Conservation (phyloP, 768 basidiomycete species). For the Lactarius quietus region DNA sequence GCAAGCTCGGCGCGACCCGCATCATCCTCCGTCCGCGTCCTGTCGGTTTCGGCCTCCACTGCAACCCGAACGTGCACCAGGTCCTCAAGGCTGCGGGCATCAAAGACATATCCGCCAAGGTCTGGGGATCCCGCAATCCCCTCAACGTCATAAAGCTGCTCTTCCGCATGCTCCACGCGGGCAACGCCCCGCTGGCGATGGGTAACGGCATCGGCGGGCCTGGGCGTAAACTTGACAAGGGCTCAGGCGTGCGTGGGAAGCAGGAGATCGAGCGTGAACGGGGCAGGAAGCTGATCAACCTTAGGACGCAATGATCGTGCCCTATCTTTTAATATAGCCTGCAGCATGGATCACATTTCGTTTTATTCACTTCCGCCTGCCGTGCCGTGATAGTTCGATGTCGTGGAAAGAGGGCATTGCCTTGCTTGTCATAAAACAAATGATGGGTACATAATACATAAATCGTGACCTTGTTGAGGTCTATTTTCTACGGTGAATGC, state of each 20-base stretch:
- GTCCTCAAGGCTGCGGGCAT: slow-evolving; percentile 92
- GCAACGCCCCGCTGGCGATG: slow-evolving; percentile 74
- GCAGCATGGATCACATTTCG: slow-evolving; percentile 6
- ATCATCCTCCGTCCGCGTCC: slow-evolving; percentile 79
- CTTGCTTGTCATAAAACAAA: slow-evolving; percentile 19
- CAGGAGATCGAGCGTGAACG: slow-evolving; percentile 76
- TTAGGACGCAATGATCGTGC: slow-evolving; percentile 45
- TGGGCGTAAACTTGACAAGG: slow-evolving; percentile 69
- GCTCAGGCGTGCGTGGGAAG: slow-evolving; percentile 64
- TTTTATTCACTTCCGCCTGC: slow-evolving; percentile 9
- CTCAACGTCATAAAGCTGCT: slow-evolving; percentile 84
- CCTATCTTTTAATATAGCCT: slow-evolving; percentile 11
- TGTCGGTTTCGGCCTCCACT: slow-evolving; percentile 88
- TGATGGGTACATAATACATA: slow-evolving; percentile 25
- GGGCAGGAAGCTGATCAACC: slow-evolving; percentile 71
- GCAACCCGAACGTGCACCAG: slow-evolving; percentile 85
- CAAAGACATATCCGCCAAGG: slow-evolving; percentile 91
- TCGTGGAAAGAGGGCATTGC: slow-evolving; percentile 14
- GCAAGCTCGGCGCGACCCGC: slow-evolving; percentile 80
- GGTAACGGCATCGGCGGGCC: slow-evolving; percentile 78
- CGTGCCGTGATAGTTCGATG: slow-evolving; percentile 1
- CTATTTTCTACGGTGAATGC: slow-evolving; percentile 22
- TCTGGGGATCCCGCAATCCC: slow-evolving; percentile 88
- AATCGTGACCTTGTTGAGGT: slow-evolving; percentile 10
- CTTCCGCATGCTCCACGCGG: slow-evolving; percentile 80